Percentiles rank a stretch among this genome's conserved stretches.
These are phyloP conservation scores for Neoboletus brunneissimus DNA, from an alignment of 768 basidiomycete species.

Conservation along the genomic window DNA sequence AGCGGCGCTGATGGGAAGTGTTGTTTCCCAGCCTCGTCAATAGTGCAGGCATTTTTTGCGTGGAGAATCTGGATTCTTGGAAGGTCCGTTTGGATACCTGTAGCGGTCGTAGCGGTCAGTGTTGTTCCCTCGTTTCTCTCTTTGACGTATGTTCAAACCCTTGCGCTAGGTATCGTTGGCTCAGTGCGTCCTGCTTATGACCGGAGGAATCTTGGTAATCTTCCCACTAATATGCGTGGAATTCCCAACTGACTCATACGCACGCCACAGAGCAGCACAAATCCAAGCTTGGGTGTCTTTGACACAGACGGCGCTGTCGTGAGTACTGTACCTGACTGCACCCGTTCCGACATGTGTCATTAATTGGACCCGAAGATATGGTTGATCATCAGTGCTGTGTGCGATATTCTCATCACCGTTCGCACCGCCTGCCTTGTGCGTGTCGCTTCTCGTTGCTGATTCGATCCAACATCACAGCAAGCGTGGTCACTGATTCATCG, in stretches of 20 bases:
- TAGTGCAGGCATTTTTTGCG: conserved; percentile 7
- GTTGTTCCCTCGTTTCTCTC: neutral
- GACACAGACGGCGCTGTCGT: conserved; percentile 4
- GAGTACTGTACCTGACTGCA: neutral
- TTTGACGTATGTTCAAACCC: neutral
- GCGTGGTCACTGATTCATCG: neutral
- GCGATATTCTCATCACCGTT: conserved; percentile 10
- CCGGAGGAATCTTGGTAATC: neutral
- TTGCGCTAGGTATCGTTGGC: neutral
- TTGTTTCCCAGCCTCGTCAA: conserved; percentile 1
- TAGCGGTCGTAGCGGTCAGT: conserved; percentile 1
- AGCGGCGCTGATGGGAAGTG: neutral
- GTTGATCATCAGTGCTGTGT: conserved; percentile 11
- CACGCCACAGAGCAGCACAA: neutral
- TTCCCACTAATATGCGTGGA: neutral
- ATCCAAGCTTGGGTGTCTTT: conserved; percentile 2
- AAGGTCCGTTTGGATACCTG: conserved; percentile 1
- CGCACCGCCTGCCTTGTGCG: conserved; percentile 11
- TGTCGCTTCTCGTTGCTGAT: neutral
- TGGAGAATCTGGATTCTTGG: conserved; percentile 11
- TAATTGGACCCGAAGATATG: conserved; percentile 1
- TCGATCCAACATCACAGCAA: too few relatives aligned
- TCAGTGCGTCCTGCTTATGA: conserved; percentile 4
- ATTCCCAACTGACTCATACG: neutral
- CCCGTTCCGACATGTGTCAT: neutral